Percentiles rank a stretch among this genome's conserved stretches.
Conservation (phyloP, 768 basidiomycete genomes). For the Tylopilus rubrobrunneus region DNA sequence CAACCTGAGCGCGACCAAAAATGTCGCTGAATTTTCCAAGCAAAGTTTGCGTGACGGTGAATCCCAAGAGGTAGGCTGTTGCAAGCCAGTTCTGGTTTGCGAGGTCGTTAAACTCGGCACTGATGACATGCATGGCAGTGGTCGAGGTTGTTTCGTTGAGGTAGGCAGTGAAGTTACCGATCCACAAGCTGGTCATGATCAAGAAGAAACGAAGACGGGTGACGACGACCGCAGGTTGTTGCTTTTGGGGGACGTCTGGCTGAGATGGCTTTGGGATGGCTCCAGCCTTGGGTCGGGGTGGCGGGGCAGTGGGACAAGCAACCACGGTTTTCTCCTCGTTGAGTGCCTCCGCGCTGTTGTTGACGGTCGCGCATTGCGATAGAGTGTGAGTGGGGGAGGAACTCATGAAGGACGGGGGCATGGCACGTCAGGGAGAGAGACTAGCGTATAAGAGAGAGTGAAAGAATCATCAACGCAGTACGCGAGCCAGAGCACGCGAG, state of each 20-base stretch:
- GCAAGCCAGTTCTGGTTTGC: conserved; percentile 35
- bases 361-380: conserved; percentile 30
- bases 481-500: conserved; percentile 11
- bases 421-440: neutral
- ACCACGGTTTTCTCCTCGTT: conserved; percentile 22
- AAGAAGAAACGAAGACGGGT: conserved; percentile 29
- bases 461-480: conserved; percentile 15
- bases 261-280: neutral
- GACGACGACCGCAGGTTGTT: conserved; percentile 27
- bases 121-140: conserved; percentile 35
- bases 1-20: conserved; percentile 32
- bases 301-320: neutral
- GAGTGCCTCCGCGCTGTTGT: conserved; percentile 26
- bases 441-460: conserved; percentile 16
- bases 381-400: conserved; percentile 27
- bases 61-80: conserved; percentile 33
- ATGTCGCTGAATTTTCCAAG: conserved; percentile 35
- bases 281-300: neutral
- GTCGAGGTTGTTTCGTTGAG: conserved; percentile 34
- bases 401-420: conserved; percentile 21
- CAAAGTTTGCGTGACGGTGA: conserved; percentile 34
- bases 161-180: conserved; percentile 35
- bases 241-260: neutral
- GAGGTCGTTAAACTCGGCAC: conserved; percentile 27
- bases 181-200: conserved; percentile 33